These are phyloP conservation scores for Erythrophleum fordii DNA, from an alignment of 306 rosid species.

Conservation along the genomic window DNA sequence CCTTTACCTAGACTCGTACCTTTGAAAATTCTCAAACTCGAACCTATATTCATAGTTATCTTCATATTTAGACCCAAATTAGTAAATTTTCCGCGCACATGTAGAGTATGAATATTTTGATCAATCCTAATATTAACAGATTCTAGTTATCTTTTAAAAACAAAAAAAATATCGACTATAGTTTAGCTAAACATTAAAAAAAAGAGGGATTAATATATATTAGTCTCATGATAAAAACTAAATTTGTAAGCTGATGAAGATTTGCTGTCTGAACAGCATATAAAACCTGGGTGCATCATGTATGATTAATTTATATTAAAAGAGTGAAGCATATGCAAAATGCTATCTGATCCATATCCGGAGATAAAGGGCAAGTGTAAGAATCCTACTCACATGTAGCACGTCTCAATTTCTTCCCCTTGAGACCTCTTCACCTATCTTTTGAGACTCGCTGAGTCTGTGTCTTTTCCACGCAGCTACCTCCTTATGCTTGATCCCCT, in stretches of 20 bases:
- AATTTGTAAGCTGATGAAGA: not conserved
- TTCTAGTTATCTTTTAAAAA: no score
- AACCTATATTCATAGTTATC: no score
- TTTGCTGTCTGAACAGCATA: not conserved
- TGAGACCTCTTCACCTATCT: not conserved
- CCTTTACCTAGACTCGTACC: no score
- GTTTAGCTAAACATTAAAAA: no score
- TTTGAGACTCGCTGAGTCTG: not conserved
- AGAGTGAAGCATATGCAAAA: not conserved
- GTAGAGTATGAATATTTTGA: no score
- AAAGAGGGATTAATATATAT: no score
- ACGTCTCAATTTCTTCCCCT: conserved; percentile 25
- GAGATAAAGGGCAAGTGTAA: not conserved
- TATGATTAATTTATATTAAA: not conserved
- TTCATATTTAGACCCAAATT: no score
- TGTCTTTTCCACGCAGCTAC: not conserved
- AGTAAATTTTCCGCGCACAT: no score
- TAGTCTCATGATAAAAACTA: no score
- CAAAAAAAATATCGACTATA: no score
- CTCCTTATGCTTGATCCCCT: not conserved
- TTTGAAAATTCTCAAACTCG: no score
- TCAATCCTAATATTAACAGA: no score
- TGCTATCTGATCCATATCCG: not conserved
- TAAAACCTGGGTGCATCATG: not conserved
- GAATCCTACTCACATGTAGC: not conserved